Evolutionary conservation across 2,329 filamentous ascomycete genomes (phyloP).

Genomic region (Byssochlamys sp.): DNA sequence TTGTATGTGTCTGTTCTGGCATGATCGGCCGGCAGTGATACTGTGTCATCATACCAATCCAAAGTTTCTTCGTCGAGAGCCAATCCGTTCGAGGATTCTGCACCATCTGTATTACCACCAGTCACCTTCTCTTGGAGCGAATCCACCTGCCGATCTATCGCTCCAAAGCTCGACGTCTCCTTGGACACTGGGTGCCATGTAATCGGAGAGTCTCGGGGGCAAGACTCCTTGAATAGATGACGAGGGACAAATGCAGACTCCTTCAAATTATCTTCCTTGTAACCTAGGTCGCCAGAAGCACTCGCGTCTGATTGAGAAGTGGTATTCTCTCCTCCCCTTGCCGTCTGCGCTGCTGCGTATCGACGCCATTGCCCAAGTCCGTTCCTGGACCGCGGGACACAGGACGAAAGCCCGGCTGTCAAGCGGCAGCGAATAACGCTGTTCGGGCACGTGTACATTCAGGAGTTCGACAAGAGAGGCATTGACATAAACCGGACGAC

Average conservation of each 20-base stretch:
- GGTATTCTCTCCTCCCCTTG: neutral
- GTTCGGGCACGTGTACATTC: slow-evolving; percentile 28
- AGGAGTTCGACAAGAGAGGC: slow-evolving; percentile 16
- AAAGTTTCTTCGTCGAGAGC: neutral
- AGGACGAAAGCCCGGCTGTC: slow-evolving; percentile 17
- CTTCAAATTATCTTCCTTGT: neutral
- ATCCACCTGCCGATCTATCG: neutral
- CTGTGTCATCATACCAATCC: neutral
- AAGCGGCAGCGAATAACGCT: slow-evolving; percentile 21
- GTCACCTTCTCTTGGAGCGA: neutral
- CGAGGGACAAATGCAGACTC: neutral
- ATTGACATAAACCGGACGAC: slow-evolving; percentile 8
- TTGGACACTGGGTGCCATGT: neutral
- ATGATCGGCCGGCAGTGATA: neutral
- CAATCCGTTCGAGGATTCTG: neutral
- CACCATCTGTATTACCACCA: neutral
- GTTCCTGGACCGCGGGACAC: slow-evolving; percentile 10
- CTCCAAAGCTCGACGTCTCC: neutral
- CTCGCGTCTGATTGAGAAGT: neutral
- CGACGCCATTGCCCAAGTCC: slow-evolving; percentile 15
- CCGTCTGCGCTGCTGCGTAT: slow-evolving; percentile 2
- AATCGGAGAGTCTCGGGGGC: neutral
- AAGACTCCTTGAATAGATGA: neutral
- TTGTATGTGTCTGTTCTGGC: neutral
- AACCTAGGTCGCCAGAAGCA: neutral